phyloP scores from a whole-genome alignment of 2,329 filamentous ascomycete genomes.

The Alternaria burnsii region DNA sequence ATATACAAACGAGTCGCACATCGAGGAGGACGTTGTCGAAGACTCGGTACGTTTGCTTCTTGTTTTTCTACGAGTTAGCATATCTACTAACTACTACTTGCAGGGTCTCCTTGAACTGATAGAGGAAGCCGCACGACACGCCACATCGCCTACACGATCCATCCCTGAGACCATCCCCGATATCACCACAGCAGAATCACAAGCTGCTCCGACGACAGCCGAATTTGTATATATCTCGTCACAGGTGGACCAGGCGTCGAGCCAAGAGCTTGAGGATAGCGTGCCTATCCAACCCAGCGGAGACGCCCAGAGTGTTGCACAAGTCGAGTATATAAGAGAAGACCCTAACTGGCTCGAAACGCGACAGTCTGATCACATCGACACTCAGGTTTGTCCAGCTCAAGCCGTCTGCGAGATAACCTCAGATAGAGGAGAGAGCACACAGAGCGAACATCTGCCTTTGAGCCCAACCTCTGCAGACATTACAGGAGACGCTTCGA shows the following conservation, averaged over 20 bases:
- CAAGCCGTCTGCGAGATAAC: background rate
- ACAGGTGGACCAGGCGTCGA: slow-evolving; percentile 2
- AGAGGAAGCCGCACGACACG: slow-evolving; percentile 19
- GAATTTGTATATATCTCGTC: slow-evolving; percentile 8
- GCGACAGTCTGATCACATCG: background rate
- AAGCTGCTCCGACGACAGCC: slow-evolving; percentile 13
- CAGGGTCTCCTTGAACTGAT: slow-evolving; percentile 26
- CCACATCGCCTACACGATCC: slow-evolving; percentile 30
- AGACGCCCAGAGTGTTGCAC: background rate
- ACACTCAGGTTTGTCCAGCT: background rate
- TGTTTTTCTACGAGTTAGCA: background rate
- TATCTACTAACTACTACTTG: slow-evolving; percentile 14
- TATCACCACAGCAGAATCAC: slow-evolving; percentile 17
- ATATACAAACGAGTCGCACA: slow-evolving; percentile 8
- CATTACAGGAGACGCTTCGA: background rate
- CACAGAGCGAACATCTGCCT: background rate
- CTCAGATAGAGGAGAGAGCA: background rate
- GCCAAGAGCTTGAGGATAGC: background rate
- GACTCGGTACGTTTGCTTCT: slow-evolving; percentile 18
- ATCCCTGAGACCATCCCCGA: slow-evolving; percentile 42
- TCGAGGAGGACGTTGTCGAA: slow-evolving; percentile 11
- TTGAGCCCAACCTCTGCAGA: background rate
- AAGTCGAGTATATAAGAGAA: background rate
- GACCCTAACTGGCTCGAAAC: background rate
- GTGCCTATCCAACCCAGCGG: background rate